A percentile compares a stretch with the other conserved stretches of the same genome.
These are phyloP conservation scores for Inosperma sp. DNA, from an alignment of 768 basidiomycete species.

Conservation along the genomic window DNA sequence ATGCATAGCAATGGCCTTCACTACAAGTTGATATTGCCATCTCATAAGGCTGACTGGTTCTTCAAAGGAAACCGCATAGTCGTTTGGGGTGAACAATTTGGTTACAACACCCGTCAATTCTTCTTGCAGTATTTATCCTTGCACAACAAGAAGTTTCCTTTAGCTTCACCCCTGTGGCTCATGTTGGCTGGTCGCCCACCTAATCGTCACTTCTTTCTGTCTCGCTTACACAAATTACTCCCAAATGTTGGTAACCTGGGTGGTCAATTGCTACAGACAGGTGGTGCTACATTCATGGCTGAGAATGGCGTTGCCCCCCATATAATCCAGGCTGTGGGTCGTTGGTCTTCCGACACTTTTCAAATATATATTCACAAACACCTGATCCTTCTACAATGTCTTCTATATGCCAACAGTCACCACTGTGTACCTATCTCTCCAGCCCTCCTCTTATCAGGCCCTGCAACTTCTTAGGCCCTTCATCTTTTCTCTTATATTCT, in stretches of 20 bases:
- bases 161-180: constrained; percentile 6
- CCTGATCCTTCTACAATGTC: background rate
- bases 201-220: constrained; percentile 8
- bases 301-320: background rate
- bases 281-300: constrained; percentile 13
- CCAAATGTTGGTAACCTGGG: background rate
- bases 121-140: background rate
- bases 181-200: background rate
- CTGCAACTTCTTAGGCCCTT: background rate
- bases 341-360: constrained; percentile 15
- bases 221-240: background rate
- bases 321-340: constrained; percentile 11
- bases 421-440: too few relatives aligned
- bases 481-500: background rate
- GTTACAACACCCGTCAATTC: background rate
- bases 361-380: constrained; percentile 15
- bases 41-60: constrained; percentile 5
- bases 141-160: background rate
- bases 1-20: too few relatives aligned
- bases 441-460: background rate
- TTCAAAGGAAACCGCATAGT: constrained; percentile 1
- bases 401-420: too few relatives aligned
- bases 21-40: background rate
- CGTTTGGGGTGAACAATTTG: background rate
- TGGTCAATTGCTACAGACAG: constrained; percentile 8